Evolutionary conservation across 176 grass and related monocot genomes (phyloP), one percentile per base, ranked within the genome.

Genomic region (Dendrocalamus sinicus): DNA sequence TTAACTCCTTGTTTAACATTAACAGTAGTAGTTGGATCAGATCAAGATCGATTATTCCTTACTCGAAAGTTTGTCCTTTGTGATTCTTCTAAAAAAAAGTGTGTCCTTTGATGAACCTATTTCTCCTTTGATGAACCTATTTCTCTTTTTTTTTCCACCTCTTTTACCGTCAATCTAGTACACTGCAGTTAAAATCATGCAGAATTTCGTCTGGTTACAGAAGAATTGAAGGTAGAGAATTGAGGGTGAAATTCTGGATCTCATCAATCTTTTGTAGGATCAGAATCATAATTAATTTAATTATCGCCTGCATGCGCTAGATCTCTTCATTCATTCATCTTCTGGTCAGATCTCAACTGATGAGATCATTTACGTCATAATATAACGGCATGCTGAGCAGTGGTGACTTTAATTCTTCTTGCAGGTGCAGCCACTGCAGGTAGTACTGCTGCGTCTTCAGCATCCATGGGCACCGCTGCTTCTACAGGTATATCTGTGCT

Each of bases 391-490:
- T 70, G 17, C 6, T 83, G 23, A 88, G 14, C 15, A 16, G 9
- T 20, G 44, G 1, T 13, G 17, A 69, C 39, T 14, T 48, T 28
- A 5, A 65, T 55, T 73, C 47, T 41, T 22, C 4, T 57, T 9
- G 32, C 78, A 90, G 88, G 73, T 76, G 9, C 65, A 13, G 35
- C 30, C 30, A 23, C 82, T 28, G n/a, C 59, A 47, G 82, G 76
- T 8, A 57, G 52, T 8, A 76, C 83, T 47, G 83, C 78, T 20
- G 78, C 78, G 4, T 86, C 88, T 52, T 85, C 88, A 53, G 71
- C 72, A 40, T 86, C 88, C 64, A 47, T 65, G 1, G 88, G 88
- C 24, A 62, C 44, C 28, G 52, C 73, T 44, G 60, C 80, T 54
- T 90, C 88, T 40, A 72, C 78, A 78, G 83, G 88, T 86, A 73